Evolutionary conservation across 345 rosid species (phyloP).

Genomic region (Turnera subulata): DNA sequence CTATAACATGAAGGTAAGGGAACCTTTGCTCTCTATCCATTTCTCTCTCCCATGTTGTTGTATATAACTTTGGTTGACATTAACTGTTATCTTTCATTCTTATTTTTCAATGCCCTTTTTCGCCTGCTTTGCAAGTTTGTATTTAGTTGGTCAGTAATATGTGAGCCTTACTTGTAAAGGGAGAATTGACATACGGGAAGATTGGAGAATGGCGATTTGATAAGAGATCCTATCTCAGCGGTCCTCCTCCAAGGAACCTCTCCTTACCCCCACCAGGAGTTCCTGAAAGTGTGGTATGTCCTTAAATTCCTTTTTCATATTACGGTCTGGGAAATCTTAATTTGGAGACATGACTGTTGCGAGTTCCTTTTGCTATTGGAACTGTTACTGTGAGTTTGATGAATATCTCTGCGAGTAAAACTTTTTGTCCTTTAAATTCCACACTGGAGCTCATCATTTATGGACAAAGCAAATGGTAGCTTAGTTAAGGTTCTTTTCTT

Average conservation of each 20-base stretch:
- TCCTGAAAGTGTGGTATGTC: conserved; percentile 95
- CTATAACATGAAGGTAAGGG: conserved; percentile 70
- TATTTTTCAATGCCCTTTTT: too few species aligned
- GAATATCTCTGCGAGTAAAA: too few species aligned
- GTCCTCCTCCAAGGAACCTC: conserved; percentile 76
- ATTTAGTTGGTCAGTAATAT: conserved; percentile 2
- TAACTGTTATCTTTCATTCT: too few species aligned
- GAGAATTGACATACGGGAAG: conserved; percentile 79
- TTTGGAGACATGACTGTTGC: neutral
- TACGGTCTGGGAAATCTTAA: conserved; percentile 2
- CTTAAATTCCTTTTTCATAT: neutral
- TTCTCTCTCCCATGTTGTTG: too few species aligned
- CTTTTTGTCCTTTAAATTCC: too few species aligned
- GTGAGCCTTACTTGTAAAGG: conserved; percentile 33
- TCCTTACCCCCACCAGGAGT: conserved; percentile 86
- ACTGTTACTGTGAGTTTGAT: too few species aligned
- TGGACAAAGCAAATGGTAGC: too few species aligned
- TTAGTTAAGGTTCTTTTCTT: too few species aligned
- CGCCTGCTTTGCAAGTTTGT: conserved; percentile 5
- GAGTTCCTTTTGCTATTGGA: neutral
- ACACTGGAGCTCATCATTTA: too few species aligned
- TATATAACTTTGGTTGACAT: too few species aligned
- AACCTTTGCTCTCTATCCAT: conserved; percentile 1
- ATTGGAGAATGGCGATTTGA: conserved; percentile 94
- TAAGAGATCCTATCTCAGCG: conserved; percentile 78